phyloP scores from a whole-genome alignment of 2,329 filamentous ascomycete genomes.

The Phymatotrichopsis omnivora region DNA sequence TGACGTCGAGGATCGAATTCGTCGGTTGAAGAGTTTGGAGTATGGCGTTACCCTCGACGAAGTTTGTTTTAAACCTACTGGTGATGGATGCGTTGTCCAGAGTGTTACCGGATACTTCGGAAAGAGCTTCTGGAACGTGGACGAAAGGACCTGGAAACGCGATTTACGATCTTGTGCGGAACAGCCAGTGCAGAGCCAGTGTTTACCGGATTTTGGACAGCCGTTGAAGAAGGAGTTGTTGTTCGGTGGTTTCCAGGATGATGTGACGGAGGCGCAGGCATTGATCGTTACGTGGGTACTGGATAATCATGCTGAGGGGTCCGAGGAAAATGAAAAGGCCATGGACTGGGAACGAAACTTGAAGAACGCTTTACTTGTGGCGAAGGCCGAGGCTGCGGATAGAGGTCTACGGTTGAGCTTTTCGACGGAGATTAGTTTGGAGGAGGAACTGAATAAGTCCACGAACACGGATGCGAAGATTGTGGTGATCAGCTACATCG shows the following conservation, averaged over 20 bases:
- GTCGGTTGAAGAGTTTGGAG: conserved; percentile 57
- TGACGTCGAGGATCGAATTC: conserved; percentile 69
- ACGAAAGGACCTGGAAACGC: conserved; percentile 58
- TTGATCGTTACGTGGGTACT: conserved; percentile 93
- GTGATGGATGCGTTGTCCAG: conserved; percentile 81
- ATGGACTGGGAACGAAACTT: conserved; percentile 84
- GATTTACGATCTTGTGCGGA: conserved; percentile 63
- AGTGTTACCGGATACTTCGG: conserved; percentile 85
- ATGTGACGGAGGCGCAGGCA: conserved; percentile 63
- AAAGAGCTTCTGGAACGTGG: conserved; percentile 51
- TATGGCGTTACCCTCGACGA: conserved; percentile 64
- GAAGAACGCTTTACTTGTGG: conserved; percentile 60
- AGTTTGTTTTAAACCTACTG: conserved; percentile 88
- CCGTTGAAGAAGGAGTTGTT: conserved; percentile 78
- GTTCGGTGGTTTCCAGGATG: conserved; percentile 65
- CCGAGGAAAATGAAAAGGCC: conserved; percentile 54
- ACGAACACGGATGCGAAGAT: conserved; percentile 98
- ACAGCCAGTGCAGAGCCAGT: conserved; percentile 69
- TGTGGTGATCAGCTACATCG: conserved; percentile 87
- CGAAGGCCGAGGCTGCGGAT: conserved; percentile 66
- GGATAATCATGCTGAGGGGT: conserved; percentile 67
- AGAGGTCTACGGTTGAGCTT: conserved; percentile 83
- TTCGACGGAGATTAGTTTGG: conserved; percentile 87
- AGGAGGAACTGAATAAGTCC: conserved; percentile 93
- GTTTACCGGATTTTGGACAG: conserved; percentile 79